phyloP scores from a whole-genome alignment of 2,329 filamentous ascomycete species.

The Alternaria triticimaculans region DNA sequence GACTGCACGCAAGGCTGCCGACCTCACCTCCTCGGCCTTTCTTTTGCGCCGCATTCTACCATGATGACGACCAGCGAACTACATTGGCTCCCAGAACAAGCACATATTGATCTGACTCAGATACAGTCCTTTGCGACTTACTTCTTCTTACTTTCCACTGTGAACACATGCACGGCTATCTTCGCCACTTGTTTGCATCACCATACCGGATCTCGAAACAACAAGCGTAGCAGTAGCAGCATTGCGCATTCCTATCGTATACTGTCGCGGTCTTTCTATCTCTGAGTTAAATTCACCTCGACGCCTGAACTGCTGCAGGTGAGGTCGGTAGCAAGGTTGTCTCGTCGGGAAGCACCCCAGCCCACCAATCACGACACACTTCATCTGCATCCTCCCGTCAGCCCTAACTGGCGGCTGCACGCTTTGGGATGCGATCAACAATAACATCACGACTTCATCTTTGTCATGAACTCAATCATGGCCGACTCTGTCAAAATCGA shows the following conservation, averaged over 20 bases:
- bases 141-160: not conserved
- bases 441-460: conserved; percentile 15
- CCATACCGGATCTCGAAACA: not conserved
- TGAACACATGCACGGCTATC: not conserved
- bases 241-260: not conserved
- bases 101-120: not conserved
- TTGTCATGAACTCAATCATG: conserved; percentile 1
- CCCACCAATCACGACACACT: conserved; percentile 20
- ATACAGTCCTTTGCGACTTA: not conserved
- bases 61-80: not conserved
- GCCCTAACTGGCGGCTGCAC: conserved; percentile 18
- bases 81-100: not conserved
- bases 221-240: not conserved
- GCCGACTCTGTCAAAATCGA: conserved; percentile 23
- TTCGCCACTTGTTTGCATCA: not conserved
- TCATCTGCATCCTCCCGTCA: conserved; percentile 21
- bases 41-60: not conserved
- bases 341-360: conserved; percentile 14
- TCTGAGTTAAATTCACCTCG: not conserved
- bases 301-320: conserved; percentile 15
- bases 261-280: not conserved
- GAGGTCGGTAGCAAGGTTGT: conserved; percentile 30
- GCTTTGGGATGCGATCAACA: conserved; percentile 22
- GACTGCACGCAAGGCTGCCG: conserved; percentile 5
- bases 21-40: conserved; percentile 6